Conservation (phyloP, 768 basidiomycete species). For the Favolaschia claudopus region DNA sequence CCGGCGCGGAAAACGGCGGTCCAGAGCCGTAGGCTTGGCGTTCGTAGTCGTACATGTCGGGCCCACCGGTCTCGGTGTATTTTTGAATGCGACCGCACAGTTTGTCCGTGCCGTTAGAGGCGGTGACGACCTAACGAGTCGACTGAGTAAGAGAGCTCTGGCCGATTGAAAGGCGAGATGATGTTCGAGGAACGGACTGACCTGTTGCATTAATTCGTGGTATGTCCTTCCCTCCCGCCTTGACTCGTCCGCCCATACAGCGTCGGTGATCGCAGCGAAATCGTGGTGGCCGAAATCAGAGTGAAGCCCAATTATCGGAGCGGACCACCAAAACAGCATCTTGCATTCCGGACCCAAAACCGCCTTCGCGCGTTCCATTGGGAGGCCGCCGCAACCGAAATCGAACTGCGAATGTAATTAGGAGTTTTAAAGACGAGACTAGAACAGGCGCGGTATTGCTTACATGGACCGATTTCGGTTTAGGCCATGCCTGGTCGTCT, state of each 20-base stretch:
- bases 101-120: conserved; percentile 18
- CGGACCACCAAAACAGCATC: conserved; percentile 3
- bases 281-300: conserved; percentile 9
- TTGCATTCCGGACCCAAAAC: conserved; percentile 20
- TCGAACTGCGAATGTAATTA: conserved; percentile 10
- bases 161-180: neutral
- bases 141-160: neutral
- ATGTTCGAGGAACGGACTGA: no score
- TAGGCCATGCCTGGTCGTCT: conserved; percentile 11
- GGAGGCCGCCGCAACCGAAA: neutral
- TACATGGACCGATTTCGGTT: conserved; percentile 16
- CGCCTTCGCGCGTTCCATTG: conserved; percentile 10
- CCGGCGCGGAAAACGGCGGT: neutral
- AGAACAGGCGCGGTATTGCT: neutral
- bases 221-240: conserved; percentile 11
- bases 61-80: conserved; percentile 7
- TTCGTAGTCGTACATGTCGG: conserved; percentile 22
- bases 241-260: conserved; percentile 10
- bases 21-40: conserved; percentile 10
- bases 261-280: conserved; percentile 1
- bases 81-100: conserved; percentile 1
- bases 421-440: neutral
- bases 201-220: conserved; percentile 5
- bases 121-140: neutral
- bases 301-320: neutral